These are phyloP conservation scores for Exophiala phaeomuriformis DNA, from an alignment of 2,329 filamentous ascomycete species.

Conservation along the genomic window DNA sequence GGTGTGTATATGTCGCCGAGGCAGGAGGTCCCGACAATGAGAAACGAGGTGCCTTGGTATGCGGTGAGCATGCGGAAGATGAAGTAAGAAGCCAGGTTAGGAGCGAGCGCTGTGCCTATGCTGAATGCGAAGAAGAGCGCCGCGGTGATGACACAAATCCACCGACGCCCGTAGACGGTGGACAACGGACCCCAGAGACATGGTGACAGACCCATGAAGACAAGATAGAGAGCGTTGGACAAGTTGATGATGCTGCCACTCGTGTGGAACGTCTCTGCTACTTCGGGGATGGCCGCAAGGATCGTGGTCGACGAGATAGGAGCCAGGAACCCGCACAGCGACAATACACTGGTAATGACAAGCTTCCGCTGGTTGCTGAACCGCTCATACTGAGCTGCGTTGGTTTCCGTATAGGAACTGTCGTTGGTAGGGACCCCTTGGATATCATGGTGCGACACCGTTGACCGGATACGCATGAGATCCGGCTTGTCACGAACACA, in stretches of 20 bases:
- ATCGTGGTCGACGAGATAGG: slow-evolving; percentile 69
- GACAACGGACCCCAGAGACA: slow-evolving; percentile 67
- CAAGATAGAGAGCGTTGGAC: slow-evolving; percentile 67
- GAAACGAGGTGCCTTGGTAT: slow-evolving; percentile 66
- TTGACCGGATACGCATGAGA: slow-evolving; percentile 31
- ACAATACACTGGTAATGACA: slow-evolving; percentile 60
- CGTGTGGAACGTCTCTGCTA: slow-evolving; percentile 58
- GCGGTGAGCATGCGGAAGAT: slow-evolving; percentile 67
- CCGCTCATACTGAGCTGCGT: slow-evolving; percentile 55
- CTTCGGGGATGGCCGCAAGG: slow-evolving; percentile 65
- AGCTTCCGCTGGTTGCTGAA: slow-evolving; percentile 57
- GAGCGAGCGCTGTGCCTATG: slow-evolving; percentile 64
- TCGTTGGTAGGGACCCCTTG: slow-evolving; percentile 18
- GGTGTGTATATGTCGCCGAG: slow-evolving; percentile 62
- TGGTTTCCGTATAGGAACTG: slow-evolving; percentile 30
- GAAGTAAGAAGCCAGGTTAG: slow-evolving; percentile 64
- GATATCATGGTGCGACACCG: slow-evolving; percentile 30
- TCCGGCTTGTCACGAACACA: slow-evolving; percentile 9
- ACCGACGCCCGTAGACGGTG: slow-evolving; percentile 54
- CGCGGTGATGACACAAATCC: slow-evolving; percentile 54
- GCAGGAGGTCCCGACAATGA: slow-evolving; percentile 63
- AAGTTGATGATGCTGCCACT: slow-evolving; percentile 64
- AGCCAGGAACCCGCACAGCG: slow-evolving; percentile 68
- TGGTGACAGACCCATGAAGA: slow-evolving; percentile 64
- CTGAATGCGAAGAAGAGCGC: slow-evolving; percentile 61